Percentiles rank a stretch among this genome's conserved stretches.
Evolutionary conservation across 2,329 filamentous ascomycete species (phyloP).

Genomic region (Talaromyces pinophilus): DNA sequence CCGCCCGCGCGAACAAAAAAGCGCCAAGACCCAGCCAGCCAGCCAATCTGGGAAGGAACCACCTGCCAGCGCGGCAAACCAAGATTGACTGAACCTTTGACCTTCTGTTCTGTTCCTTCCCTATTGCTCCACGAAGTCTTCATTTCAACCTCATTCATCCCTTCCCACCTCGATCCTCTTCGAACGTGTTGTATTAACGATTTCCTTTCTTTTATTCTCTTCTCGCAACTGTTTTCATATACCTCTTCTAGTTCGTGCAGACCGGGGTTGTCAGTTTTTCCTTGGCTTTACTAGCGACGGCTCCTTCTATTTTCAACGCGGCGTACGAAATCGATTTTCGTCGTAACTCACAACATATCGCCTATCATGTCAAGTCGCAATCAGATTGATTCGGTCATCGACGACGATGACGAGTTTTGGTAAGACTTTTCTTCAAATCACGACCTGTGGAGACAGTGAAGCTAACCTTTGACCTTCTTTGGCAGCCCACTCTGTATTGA

Average conservation of each 20-base stretch:
- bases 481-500: conserved; percentile 93
- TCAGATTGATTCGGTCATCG: conserved; percentile 52
- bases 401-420: conserved; percentile 54
- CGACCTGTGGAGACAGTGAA: conserved; percentile 21
- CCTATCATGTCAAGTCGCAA: conserved; percentile 47
- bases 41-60: conserved; percentile 16
- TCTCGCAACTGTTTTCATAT: conserved; percentile 14
- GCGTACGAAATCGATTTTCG: conserved; percentile 17
- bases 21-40: conserved; percentile 10
- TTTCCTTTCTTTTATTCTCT: conserved; percentile 8
- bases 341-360: conserved; percentile 28
- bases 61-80: conserved; percentile 25
- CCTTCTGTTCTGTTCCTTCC: conserved; percentile 23
- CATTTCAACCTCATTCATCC: conserved; percentile 22
- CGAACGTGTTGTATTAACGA: conserved; percentile 15
- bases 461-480: conserved; percentile 28
- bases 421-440: conserved; percentile 26
- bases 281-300: conserved; percentile 16
- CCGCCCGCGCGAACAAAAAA: conserved; percentile 1
- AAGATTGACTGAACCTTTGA: conserved; percentile 19
- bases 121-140: neutral
- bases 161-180: neutral
- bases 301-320: conserved; percentile 10
- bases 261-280: neutral
- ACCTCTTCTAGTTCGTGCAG: conserved; percentile 1